Base-by-base conservation (phyloP, 1,284 basidiomycete genomes). In the Heterobasidion occidentale region DNA sequence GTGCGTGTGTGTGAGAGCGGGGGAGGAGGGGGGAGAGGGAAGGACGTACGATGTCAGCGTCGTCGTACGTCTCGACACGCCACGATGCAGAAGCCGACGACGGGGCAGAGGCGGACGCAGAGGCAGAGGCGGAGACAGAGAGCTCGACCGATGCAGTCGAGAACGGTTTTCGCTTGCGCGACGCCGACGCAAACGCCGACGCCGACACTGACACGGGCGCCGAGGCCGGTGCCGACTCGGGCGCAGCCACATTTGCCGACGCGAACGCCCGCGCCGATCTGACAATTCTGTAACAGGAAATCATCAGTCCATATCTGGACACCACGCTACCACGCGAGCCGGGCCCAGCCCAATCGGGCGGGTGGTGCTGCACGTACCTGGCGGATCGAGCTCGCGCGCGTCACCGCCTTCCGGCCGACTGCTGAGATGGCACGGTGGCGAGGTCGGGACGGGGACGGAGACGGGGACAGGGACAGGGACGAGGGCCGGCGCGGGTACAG, bases 161-260 rank as follows among this genome's bases (percentile, higher is more conserved):
- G 15, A 38, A 12, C 34, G 46, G 44, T 38, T 54, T 54, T 6
- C 53, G 53, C 36, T 54, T 54, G 45, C 53, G 53, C 8, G 53
- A 48, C 17, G 50, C 15, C 17, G 50, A n/a, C 20, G 47, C n/a
- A 27, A 27, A 46, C 9, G 45, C n/a, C 17, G 45, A 45, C 14
- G 44, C 14, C 44, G 44, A 46, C 14, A 14, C 45, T 27, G 27
- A 27, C 27, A 27, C 27, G 27, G 27, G 27, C 27, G 27, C 27
- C 27, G 27, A 27, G 27, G 27, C 27, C 27, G 27, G 27, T 6
- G 27, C 27, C 27, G 27, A 27, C 27, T 27, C 27, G 27, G 27
- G 27, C 27, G 27, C 27, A 27, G 27, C 27, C 27, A 27, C 27
- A 27, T 27, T 27, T 27, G 27, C 27, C 27, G 27, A 27, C 27